Percentiles rank a stretch among this genome's conserved stretches.
These are phyloP conservation scores for Tetracentron sinense DNA, from an alignment of 164 flowering plant species.

Conservation along the genomic window DNA sequence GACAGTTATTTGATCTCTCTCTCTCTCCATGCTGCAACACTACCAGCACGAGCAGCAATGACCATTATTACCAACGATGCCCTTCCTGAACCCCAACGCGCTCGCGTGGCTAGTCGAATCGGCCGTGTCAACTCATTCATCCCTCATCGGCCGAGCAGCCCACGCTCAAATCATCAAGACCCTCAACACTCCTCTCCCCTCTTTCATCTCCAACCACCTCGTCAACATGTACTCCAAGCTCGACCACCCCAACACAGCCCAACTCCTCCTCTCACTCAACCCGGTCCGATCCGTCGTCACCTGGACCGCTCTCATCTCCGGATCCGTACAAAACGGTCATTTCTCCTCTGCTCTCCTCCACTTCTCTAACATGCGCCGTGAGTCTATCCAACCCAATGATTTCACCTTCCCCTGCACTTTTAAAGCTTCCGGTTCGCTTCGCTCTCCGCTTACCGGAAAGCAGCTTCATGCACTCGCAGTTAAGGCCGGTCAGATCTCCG, in stretches of 20 bases:
- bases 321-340: not conserved
- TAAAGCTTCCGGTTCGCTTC: not conserved
- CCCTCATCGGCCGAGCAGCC: not conserved
- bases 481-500: not conserved
- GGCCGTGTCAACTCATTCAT: not conserved
- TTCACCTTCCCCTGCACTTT: not conserved
- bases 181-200: not conserved
- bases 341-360: not conserved
- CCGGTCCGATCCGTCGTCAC: not conserved
- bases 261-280: not conserved
- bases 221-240: not conserved
- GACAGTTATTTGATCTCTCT: too few relatives aligned
- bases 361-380: not conserved
- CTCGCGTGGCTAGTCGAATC: not conserved
- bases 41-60: too few relatives aligned
- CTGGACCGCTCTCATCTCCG: not conserved
- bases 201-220: not conserved
- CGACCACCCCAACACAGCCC: not conserved
- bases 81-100: not conserved
- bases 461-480: not conserved
- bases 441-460: not conserved
- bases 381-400: not conserved
- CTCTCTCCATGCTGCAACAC: too few relatives aligned
- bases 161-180: not conserved
- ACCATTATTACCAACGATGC: too few relatives aligned